phyloP scores from a whole-genome alignment of 768 basidiomycete genomes.

The Collybiopsis luxurians region DNA sequence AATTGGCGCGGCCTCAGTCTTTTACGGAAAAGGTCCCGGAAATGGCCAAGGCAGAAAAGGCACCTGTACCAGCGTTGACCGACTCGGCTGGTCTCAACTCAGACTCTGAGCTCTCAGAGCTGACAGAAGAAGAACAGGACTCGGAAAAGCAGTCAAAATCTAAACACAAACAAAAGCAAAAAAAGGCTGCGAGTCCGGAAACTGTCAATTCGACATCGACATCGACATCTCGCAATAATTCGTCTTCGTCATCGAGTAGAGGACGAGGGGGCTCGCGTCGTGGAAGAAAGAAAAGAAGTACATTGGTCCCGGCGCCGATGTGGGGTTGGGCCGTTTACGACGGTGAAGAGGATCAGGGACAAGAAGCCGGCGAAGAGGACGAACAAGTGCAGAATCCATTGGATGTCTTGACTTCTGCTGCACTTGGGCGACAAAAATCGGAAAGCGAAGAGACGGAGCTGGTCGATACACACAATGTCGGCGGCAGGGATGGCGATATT shows the following conservation, averaged over 20 bases:
- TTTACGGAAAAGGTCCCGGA: constrained; percentile 2
- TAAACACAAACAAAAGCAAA: constrained; percentile 17
- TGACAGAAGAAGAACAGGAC: constrained; percentile 80
- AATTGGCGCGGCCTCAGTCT: not conserved
- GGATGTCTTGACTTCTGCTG: constrained; percentile 6
- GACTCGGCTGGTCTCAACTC: constrained; percentile 37
- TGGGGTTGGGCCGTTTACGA: constrained; percentile 77
- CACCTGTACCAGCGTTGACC: constrained; percentile 27
- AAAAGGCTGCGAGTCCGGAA: constrained; percentile 2
- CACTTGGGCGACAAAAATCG: constrained; percentile 24
- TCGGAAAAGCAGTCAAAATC: constrained; percentile 28
- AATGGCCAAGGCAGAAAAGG: constrained; percentile 1
- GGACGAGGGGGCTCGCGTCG: constrained; percentile 12
- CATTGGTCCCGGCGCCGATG: constrained; percentile 76
- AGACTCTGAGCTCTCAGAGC: constrained; percentile 79
- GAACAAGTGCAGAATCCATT: constrained; percentile 15
- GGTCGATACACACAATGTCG: not conserved
- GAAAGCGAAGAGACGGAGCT: constrained; percentile 23
- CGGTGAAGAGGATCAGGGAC: constrained; percentile 40
- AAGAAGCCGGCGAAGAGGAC: constrained; percentile 14
- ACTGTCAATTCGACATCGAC: not conserved
- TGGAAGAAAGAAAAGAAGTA: constrained; percentile 54
- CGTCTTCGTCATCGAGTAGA: not conserved
- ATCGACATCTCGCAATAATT: not conserved
- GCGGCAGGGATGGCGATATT: not conserved